These are phyloP conservation scores for Phytophthora aleatoria DNA, from an alignment of 352 stramenopile genomes.

Conservation along the genomic window DNA sequence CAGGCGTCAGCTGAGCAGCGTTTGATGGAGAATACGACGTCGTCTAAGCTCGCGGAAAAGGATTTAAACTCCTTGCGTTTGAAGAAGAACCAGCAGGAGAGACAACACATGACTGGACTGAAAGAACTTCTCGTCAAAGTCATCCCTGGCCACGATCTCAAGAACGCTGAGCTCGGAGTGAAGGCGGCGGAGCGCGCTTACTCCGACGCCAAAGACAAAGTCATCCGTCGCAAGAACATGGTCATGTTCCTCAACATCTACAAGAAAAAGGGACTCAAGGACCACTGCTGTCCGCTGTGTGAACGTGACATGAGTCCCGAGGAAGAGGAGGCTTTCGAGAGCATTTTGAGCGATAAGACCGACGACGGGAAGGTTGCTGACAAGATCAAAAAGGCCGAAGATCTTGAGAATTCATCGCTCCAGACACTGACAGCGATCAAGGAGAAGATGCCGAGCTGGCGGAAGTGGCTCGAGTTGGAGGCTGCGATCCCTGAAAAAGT, in stretches of 20 bases:
- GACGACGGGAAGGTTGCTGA: conserved; percentile 76
- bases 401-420: conserved; percentile 45
- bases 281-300: conserved; percentile 83
- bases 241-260: conserved; percentile 86
- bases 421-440: conserved; percentile 68
- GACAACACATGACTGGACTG: conserved; percentile 53
- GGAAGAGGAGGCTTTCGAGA: conserved; percentile 65
- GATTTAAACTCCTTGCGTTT: conserved; percentile 36
- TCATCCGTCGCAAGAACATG: conserved; percentile 78
- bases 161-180: conserved; percentile 54
- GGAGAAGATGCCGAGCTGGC: conserved; percentile 66
- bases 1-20: conserved; percentile 37
- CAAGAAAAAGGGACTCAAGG: conserved; percentile 82
- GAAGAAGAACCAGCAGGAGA: conserved; percentile 63
- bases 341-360: conserved; percentile 75
- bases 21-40: conserved; percentile 58
- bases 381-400: conserved; percentile 77
- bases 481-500: conserved; percentile 50
- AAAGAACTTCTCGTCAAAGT: conserved; percentile 57
- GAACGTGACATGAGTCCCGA: conserved; percentile 57
- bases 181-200: conserved; percentile 64
- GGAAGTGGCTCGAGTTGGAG: conserved; percentile 63
- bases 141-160: conserved; percentile 45
- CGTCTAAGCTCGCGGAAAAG: conserved; percentile 58
- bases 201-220: conserved; percentile 85